Evolutionary conservation across 208 protist genomes (phyloP), one percentile per base, ranked within the genome.

Genomic region (Leishmania arabica): DNA sequence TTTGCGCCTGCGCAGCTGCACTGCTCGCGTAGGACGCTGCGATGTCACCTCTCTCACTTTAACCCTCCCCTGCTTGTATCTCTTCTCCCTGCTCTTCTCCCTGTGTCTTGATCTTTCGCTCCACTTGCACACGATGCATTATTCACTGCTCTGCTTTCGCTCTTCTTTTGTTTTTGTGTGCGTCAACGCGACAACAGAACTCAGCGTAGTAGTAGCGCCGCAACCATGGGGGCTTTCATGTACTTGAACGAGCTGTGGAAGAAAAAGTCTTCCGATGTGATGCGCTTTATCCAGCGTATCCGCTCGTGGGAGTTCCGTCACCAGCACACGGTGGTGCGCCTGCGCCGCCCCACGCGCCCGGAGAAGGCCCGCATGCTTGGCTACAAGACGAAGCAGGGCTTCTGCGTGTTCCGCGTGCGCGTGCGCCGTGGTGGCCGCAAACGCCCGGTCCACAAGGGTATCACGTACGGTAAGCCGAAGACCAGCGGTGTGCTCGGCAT

Each of bases 301-400:
- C 97, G 99, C 83, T 93, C 92, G 86, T 99, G 99, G 99, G 99
- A 99, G 95, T 99, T 98, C 96, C 97, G 99, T 84, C 98, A 99
- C 89, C 92, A 97, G 89, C 92, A 97, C 90, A 94, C 92, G 45
- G 87, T 98, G 78, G 92, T 97, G 47, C 89, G 99, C 87, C 95
- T 98, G 82, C 86, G 95, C 80, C 97, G 95, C 84, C 99, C 99
- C 66, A 99, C 98, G 66, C 95, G 99, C 86, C 98, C 99, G 69
- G 99, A 99, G 89, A 99, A 99, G 95, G 99, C 99, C 54, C 95
- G 98, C 86, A 94, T 96, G 85, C 91, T 99, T 58, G 99, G 99
- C 90, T 99, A 99, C 98, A 99, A 99, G 95, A 98, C 98, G 76
- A 99, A 99, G 97, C 98, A 99, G 90, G 99, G 99, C 81, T 99